Conservation (phyloP, 1,139 yeast genomes). For the Pichia norvegensis region DNA sequence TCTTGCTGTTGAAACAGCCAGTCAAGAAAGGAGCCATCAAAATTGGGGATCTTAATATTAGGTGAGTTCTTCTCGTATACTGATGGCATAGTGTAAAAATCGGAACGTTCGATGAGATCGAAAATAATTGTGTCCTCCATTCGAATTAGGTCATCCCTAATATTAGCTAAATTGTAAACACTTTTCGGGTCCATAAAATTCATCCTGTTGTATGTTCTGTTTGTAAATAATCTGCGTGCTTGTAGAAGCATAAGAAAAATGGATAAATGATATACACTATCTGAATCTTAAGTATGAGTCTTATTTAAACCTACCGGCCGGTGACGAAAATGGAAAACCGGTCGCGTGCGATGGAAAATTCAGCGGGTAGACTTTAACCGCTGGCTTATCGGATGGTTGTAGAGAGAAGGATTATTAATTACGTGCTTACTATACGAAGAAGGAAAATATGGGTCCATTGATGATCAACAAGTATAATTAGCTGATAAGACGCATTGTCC, state of each 20-base stretch:
- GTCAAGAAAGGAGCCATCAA: constrained; percentile 77
- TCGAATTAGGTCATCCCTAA: constrained; percentile 74
- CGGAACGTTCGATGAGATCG: constrained; percentile 87
- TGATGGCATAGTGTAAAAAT: constrained; percentile 67
- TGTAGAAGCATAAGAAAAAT: neutral
- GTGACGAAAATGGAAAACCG: neutral
- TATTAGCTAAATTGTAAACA: constrained; percentile 72
- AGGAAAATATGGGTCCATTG: no score
- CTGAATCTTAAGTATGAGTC: neutral
- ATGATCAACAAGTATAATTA: neutral
- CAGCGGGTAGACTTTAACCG: neutral
- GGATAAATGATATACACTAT: no score
- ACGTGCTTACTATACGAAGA: no score
- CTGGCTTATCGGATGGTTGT: no score
- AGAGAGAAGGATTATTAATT: no score
- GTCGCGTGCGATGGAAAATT: neutral
- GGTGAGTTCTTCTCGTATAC: constrained; percentile 60
- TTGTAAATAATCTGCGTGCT: neutral
- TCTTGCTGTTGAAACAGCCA: constrained; percentile 79
- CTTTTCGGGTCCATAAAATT: constrained; percentile 81
- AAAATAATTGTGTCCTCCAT: constrained; percentile 97
- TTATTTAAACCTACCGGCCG: neutral
- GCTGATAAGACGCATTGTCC: constrained; percentile 46
- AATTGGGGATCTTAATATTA: constrained; percentile 46
- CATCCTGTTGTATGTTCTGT: constrained; percentile 37